Conservation (phyloP, 495 filamentous ascomycete species). For the Chaetomium cochliodes region DNA sequence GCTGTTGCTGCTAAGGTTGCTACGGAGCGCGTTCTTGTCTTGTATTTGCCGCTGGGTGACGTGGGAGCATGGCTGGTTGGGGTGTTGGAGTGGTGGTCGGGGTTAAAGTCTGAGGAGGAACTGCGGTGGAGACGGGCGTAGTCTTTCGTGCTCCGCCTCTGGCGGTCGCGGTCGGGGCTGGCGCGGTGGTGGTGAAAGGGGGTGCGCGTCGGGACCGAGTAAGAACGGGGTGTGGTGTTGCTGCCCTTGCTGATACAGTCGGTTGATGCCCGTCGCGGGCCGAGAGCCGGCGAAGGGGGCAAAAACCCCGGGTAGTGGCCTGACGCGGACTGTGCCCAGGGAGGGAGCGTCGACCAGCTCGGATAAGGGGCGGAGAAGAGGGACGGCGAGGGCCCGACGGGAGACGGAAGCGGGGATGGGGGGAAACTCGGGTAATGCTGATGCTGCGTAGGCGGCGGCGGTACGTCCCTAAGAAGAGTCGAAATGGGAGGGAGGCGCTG, state of each 20-base stretch:
- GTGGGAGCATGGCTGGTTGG: too few species aligned
- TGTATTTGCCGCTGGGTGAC: too few species aligned
- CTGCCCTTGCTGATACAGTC: neutral
- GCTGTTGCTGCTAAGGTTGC: too few species aligned
- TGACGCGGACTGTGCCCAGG: constrained; percentile 2
- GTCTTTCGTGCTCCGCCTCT: constrained; percentile 3
- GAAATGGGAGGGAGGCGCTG: constrained; percentile 25
- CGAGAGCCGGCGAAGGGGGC: neutral
- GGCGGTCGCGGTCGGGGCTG: constrained; percentile 6
- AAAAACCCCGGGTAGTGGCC: neutral
- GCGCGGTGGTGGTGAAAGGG: neutral
- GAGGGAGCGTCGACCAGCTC: constrained; percentile 8
- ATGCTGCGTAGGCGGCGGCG: neutral
- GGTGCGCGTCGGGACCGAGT: neutral
- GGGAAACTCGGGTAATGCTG: neutral
- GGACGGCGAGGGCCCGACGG: neutral
- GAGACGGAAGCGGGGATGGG: neutral
- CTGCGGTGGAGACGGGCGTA: neutral
- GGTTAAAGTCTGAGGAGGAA: neutral
- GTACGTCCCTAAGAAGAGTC: constrained; percentile 18
- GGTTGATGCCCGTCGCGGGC: constrained; percentile 1
- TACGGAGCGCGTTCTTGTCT: too few species aligned
- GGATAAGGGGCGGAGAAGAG: neutral
- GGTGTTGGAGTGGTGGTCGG: neutral
- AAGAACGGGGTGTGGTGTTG: neutral